Base-by-base conservation (phyloP, 2,329 filamentous ascomycete genomes). In the Westerdykella aurantiaca region DNA sequence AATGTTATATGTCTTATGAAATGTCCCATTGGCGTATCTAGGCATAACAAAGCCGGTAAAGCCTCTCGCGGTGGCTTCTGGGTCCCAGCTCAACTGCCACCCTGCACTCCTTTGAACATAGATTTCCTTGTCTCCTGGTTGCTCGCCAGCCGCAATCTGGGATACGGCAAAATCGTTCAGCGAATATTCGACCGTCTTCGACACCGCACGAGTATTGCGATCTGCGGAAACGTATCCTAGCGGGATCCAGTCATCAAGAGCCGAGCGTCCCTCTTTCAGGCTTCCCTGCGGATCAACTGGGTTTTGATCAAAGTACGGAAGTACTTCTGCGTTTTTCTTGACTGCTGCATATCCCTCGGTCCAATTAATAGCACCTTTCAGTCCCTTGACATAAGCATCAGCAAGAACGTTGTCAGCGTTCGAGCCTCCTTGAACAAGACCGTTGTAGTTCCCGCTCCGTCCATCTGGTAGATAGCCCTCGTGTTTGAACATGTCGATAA, bases 381-480 rank as follows among this genome's bases (percentile, higher is more conserved):
- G 67, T 1, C 81, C 81, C 55, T 88, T 88, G 14, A 86, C 49
- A 45, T 77, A 86, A 0, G 80, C 80, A 55, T 88, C 85, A 0
- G 78, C 81, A 2, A 88, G 69, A 0, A 88, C 60, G 22, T 67
- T 67, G 22, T 67, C 64, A 2, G 56, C 61, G 33, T 67, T 67
- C 0, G 61, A 65, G 6, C 64, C 64, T 29, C 64, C 64, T 31
- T 67, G 64, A 0, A 67, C 61, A 0, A 67, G 68, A n/a, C 77
- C 81, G 79, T 88, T 88, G 40, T 66, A 67, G 35, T 66, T 65
- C 2, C 64, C 63, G 18, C 58, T 63, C 21, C 83, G 77, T 42
- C 83, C 87, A 57, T 89, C 85, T 0, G 85, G 85, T 1, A 88
- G 65, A 68, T 79, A 87, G 0, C 85, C 85, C 53, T 85, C 76